phyloP scores from a whole-genome alignment of 2,329 filamentous ascomycete genomes.

The Diplodia intermedia region DNA sequence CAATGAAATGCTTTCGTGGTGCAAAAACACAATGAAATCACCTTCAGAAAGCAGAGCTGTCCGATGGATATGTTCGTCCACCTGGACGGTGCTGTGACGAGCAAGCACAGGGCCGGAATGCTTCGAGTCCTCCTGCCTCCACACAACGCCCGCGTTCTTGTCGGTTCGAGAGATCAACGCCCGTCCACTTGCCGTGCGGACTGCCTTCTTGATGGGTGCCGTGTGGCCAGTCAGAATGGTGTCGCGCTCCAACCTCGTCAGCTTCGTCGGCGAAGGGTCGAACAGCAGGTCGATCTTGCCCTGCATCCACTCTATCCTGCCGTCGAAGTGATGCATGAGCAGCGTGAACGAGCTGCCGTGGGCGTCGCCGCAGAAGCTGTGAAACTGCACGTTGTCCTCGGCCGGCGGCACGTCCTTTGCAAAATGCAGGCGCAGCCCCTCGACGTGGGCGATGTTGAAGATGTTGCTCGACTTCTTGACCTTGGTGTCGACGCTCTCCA shows the following conservation, averaged over 20 bases:
- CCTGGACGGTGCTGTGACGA: conserved; percentile 71
- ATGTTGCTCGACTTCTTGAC: conserved; percentile 69
- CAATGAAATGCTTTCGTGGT: conserved; percentile 72
- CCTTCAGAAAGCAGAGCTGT: conserved; percentile 80
- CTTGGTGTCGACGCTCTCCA: conserved; percentile 83
- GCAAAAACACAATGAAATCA: conserved; percentile 80
- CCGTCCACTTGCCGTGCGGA: conserved; percentile 81
- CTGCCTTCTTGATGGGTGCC: conserved; percentile 79
- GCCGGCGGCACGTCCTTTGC: conserved; percentile 41
- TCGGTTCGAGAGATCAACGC: conserved; percentile 82
- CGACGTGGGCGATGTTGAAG: conserved; percentile 86
- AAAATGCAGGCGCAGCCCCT: conserved; percentile 59
- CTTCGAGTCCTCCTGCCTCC: conserved; percentile 69
- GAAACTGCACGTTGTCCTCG: conserved; percentile 70
- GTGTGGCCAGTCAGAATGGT: conserved; percentile 86
- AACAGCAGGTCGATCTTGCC: conserved; percentile 80
- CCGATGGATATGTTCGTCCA: conserved; percentile 75
- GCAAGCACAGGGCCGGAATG: conserved; percentile 61
- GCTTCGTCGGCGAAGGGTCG: conserved; percentile 68
- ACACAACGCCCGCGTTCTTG: conserved; percentile 80
- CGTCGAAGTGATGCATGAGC: conserved; percentile 84
- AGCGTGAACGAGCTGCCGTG: conserved; percentile 71
- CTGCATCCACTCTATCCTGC: conserved; percentile 81
- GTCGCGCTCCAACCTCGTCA: conserved; percentile 65
- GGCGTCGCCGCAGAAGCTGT: conserved; percentile 72